These are phyloP conservation scores for Dictyostelium gargantuum DNA, from an alignment of 208 protist genomes.

Conservation along the genomic window DNA sequence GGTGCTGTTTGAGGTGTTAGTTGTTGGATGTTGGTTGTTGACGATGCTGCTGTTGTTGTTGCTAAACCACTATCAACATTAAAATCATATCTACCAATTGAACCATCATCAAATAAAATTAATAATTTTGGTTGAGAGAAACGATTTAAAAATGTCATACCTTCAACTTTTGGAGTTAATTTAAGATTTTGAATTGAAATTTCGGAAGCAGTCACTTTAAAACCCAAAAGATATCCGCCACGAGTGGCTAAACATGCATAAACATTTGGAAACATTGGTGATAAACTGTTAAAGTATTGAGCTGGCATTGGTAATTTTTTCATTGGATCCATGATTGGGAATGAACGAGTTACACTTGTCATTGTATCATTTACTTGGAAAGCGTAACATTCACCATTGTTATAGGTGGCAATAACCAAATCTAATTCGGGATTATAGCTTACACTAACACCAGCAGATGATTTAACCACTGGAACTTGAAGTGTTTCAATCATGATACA, in stretches of 20 bases:
- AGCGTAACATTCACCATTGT: conserved; percentile 12
- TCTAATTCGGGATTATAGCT: not conserved
- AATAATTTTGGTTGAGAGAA: not conserved
- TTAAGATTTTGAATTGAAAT: not conserved
- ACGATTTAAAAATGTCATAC: conserved; percentile 47
- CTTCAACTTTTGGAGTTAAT: conserved; percentile 1
- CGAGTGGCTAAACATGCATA: not conserved
- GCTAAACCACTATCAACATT: not conserved
- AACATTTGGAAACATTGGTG: not conserved
- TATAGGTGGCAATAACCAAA: not conserved
- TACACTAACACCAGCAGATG: not conserved
- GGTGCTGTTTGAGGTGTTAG: not conserved
- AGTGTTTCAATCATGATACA: conserved; percentile 61
- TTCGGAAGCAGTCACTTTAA: not conserved
- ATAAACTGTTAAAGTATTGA: not conserved
- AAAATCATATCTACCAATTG: conserved; percentile 20
- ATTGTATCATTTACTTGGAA: not conserved
- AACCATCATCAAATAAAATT: conserved; percentile 28
- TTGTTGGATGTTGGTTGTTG: too few relatives aligned
- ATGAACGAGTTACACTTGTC: not conserved
- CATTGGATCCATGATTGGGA: not conserved
- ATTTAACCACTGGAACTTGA: not conserved
- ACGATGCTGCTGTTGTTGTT: not conserved
- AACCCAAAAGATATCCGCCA: not conserved
- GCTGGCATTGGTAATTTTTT: conserved; percentile 17